A percentile compares a stretch with the other conserved stretches of the same genome.
Conservation (phyloP, 148 eudicot species). For the Camellia sinensis region DNA sequence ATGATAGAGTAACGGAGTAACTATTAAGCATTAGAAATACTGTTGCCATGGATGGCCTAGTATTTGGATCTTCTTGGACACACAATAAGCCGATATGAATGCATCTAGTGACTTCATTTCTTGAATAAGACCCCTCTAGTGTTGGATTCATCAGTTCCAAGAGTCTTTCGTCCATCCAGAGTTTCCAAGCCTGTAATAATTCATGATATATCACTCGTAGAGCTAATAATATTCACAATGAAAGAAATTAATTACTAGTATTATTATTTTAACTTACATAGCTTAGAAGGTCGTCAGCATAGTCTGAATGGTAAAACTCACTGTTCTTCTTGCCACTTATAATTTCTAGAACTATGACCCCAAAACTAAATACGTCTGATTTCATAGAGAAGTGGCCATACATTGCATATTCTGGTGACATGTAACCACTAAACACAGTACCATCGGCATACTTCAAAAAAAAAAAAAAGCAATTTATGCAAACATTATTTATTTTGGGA, state of each 20-base stretch:
- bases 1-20: constrained; percentile 21
- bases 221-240: not conserved
- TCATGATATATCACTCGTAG: not conserved
- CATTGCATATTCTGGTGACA: constrained; percentile 27
- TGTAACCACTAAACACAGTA: constrained; percentile 29
- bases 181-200: constrained; percentile 35
- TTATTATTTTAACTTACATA: constrained; percentile 3
- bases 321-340: constrained; percentile 32
- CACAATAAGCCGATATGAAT: constrained; percentile 47
- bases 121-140: constrained; percentile 18
- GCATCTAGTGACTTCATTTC: constrained; percentile 40
- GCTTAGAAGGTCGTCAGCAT: not conserved
- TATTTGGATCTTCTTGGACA: constrained; percentile 38
- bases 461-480: not conserved
- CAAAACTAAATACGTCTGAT: constrained; percentile 42
- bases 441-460: not conserved
- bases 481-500: not conserved
- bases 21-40: constrained; percentile 34
- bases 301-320: constrained; percentile 11
- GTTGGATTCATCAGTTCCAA: constrained; percentile 31
- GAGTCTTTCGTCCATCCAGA: constrained; percentile 25
- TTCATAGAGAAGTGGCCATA: constrained; percentile 35
- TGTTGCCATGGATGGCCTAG: constrained; percentile 48
- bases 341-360: constrained; percentile 40
- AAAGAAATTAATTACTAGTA: not conserved